Percentiles rank a stretch among this genome's conserved stretches.
phyloP scores from a whole-genome alignment of 2,329 filamentous ascomycete genomes.

The Pseudogymnoascus sp. region DNA sequence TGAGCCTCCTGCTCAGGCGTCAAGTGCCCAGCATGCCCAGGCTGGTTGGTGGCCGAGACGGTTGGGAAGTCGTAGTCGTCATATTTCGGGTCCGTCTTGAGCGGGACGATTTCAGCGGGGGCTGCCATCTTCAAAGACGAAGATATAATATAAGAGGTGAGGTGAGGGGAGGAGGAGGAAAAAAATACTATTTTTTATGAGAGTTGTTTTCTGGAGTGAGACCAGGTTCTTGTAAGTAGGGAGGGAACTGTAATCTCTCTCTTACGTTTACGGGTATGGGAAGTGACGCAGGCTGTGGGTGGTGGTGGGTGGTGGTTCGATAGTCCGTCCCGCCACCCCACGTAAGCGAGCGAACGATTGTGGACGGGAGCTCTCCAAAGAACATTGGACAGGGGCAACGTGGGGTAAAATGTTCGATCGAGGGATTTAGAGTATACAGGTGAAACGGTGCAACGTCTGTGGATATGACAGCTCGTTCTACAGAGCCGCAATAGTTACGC shows the following conservation, averaged over 20 bases:
- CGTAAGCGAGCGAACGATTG: background rate
- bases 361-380: background rate
- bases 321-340: background rate
- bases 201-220: background rate
- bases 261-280: conserved; percentile 10
- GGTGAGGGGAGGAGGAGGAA: background rate
- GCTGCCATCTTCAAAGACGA: background rate
- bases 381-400: background rate
- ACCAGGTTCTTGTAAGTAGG: background rate
- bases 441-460: background rate
- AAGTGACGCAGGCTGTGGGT: conserved; percentile 4
- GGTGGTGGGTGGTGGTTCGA: background rate
- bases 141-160: background rate
- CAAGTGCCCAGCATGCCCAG: conserved; percentile 82
- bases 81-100: conserved; percentile 75
- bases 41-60: conserved; percentile 58
- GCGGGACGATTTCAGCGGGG: conserved; percentile 7
- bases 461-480: background rate
- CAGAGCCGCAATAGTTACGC: background rate
- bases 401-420: background rate
- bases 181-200: background rate
- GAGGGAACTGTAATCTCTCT: background rate
- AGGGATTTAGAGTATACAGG: background rate
- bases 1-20: conserved; percentile 82
- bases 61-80: conserved; percentile 93